phyloP scores from a whole-genome alignment of 495 filamentous ascomycete species.

The Podospora fimiseda region DNA sequence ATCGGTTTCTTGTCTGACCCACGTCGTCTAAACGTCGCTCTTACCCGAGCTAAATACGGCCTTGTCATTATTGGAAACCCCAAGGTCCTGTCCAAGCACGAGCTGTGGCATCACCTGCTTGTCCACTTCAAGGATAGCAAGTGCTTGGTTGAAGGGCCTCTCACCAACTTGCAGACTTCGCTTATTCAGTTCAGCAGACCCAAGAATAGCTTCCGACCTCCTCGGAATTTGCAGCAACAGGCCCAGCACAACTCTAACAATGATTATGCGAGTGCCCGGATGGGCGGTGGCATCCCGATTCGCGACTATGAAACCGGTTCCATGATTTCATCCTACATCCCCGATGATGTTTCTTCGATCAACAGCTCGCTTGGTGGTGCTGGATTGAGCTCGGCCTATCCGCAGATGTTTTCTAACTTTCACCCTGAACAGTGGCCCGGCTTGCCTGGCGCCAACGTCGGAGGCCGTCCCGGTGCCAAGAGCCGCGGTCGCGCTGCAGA shows the following conservation, averaged over 20 bases:
- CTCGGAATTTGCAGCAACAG: slow-evolving; percentile 52
- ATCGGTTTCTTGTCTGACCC: slow-evolving; percentile 99
- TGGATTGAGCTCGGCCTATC: slow-evolving; percentile 70
- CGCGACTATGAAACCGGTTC: slow-evolving; percentile 84
- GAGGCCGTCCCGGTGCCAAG: slow-evolving; percentile 43
- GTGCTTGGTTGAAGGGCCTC: slow-evolving; percentile 92
- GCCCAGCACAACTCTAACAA: slow-evolving; percentile 58
- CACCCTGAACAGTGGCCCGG: slow-evolving; percentile 81
- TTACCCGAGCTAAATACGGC: slow-evolving; percentile 95
- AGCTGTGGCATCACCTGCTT: slow-evolving; percentile 93
- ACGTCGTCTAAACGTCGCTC: slow-evolving; percentile 95
- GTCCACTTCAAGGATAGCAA: slow-evolving; percentile 97
- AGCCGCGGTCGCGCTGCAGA: slow-evolving; percentile 57
- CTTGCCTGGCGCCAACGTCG: slow-evolving; percentile 60
- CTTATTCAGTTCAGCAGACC: slow-evolving; percentile 92
- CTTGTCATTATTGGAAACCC: slow-evolving; percentile 95
- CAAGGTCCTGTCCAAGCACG: slow-evolving; percentile 96
- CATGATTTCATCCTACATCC: slow-evolving; percentile 77
- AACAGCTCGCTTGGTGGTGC: slow-evolving; percentile 87
- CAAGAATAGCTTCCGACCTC: slow-evolving; percentile 85
- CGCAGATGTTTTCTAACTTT: slow-evolving; percentile 93
- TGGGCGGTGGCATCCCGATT: slow-evolving; percentile 32
- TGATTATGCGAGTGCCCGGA: slow-evolving; percentile 53
- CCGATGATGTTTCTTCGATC: slow-evolving; percentile 93
- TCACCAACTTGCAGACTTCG: slow-evolving; percentile 91